Evolutionary conservation across 805 yeast species (phyloP).

Genomic region (Starmera dryadoides): DNA sequence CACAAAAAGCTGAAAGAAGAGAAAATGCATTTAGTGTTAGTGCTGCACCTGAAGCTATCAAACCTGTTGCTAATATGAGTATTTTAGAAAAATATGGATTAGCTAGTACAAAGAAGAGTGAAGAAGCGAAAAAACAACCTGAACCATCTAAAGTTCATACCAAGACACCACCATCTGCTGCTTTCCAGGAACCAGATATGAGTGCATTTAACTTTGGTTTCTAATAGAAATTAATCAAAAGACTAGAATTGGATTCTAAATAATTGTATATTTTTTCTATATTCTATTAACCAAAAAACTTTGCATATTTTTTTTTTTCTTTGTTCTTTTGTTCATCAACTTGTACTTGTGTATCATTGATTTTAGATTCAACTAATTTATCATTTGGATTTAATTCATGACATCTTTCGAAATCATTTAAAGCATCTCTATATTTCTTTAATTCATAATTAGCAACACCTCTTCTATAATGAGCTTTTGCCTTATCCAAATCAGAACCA

Average conservation of each 20-base stretch:
- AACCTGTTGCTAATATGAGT: slow-evolving; percentile 8
- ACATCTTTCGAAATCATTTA: slow-evolving; percentile 39
- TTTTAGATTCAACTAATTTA: slow-evolving; percentile 36
- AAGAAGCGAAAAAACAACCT: slow-evolving; percentile 7
- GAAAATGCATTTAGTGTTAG: slow-evolving; percentile 8
- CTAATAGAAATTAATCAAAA: slow-evolving; percentile 1
- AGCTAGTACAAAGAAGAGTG: slow-evolving; percentile 12
- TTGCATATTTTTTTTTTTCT: slow-evolving; percentile 51
- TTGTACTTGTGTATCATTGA: slow-evolving; percentile 31
- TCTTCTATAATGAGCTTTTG: slow-evolving; percentile 53
- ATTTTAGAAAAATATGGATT: slow-evolving; percentile 22
- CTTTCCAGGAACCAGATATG: slow-evolving; percentile 71
- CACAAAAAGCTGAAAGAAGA: slow-evolving; percentile 18
- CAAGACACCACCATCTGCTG: slow-evolving; percentile 39
- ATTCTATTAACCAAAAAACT: slow-evolving; percentile 41
- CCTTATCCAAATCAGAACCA: slow-evolving; percentile 33
- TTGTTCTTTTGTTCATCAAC: slow-evolving; percentile 37
- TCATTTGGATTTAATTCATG: slow-evolving; percentile 40
- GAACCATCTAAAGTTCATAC: slow-evolving; percentile 1
- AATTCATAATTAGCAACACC: slow-evolving; percentile 38
- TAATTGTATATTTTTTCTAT: neutral
- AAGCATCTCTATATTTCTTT: slow-evolving; percentile 43
- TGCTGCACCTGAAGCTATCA: neutral
- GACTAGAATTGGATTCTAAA: neutral
- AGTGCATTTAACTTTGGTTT: slow-evolving; percentile 55